These are phyloP conservation scores for Trichosanthes cucumerina DNA, from an alignment of 306 rosid species.

Conservation along the genomic window DNA sequence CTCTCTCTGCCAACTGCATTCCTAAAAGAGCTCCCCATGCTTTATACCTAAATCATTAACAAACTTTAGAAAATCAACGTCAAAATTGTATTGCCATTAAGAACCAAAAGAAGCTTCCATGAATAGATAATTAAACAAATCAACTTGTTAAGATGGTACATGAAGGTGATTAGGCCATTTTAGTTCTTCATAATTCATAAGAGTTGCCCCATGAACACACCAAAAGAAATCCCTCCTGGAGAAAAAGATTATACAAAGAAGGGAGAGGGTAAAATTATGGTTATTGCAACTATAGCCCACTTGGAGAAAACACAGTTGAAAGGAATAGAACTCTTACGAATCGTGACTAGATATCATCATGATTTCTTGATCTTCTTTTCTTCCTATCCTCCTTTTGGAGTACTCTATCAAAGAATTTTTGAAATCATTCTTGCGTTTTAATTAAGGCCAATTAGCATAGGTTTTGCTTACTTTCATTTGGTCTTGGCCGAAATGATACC, in stretches of 20 bases:
- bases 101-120: slow-evolving; percentile 7
- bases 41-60: slow-evolving; percentile 62
- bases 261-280: background rate
- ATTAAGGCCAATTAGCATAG: background rate
- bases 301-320: background rate
- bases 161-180: background rate
- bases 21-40: slow-evolving; percentile 98
- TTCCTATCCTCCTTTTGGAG: background rate
- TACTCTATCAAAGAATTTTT: background rate
- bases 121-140: slow-evolving; percentile 4
- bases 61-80: slow-evolving; percentile 13
- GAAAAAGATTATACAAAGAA: background rate
- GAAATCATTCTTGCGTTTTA: background rate
- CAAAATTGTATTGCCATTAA: slow-evolving; percentile 2
- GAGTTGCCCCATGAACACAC: background rate
- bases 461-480: background rate
- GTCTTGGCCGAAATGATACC: background rate
- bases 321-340: background rate
- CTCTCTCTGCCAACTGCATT: slow-evolving; percentile 78
- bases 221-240: background rate
- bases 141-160: background rate
- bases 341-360: background rate
- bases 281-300: background rate
- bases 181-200: background rate
- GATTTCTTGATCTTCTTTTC: background rate